Evolutionary conservation across 78 protist genomes (phyloP), one percentile per base, ranked within the genome.

Genomic region (Polysphondylium violaceum): DNA sequence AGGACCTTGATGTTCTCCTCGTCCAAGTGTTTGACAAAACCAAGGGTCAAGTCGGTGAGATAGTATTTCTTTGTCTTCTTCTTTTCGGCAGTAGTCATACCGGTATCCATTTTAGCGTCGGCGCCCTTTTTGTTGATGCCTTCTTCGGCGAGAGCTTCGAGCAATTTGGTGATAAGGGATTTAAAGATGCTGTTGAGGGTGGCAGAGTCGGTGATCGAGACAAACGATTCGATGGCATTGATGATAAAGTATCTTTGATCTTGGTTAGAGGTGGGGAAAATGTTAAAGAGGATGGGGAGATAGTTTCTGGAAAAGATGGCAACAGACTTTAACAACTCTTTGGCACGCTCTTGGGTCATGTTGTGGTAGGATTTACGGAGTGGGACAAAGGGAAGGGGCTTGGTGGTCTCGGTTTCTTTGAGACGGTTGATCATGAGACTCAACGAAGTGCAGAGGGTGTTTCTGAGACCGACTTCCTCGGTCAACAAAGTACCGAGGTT

Each of bases 1-100:
- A 81, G 51, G n/a, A 72, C 74, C 36, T 56, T 65, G 12, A 81
- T 21, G n/a, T 81, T 50, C 43, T 81, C 77, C 25, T 81, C 77
- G 29, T 64, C 69, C 7, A 81, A 68, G 29, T 55, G 67, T 33
- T 81, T 81, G 21, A 81, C 77, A n/a, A 81, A 81, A 68, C 89
- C 89, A 51, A 81, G 27, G 6, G 89, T 81, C 74, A 81, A 81
- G 38, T 81, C 89, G 7, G 89, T 81, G 4, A 81, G 51, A 56
- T 81, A 81, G 61, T 81, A 81, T 55, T 55, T 64, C 89, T 81
- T 81, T 31, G 89, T 36, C 29, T 65, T 68, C 43, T 67, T 72
- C 74, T 67, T 67, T 38, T 50, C 76, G 27, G 2, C 56, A 1
- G 65, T 16, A n/a, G 63, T 55, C 33, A 43, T 3, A 11, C 4